Conservation (phyloP, 2,329 filamentous ascomycete genomes). For the Trichoderma sp. region DNA sequence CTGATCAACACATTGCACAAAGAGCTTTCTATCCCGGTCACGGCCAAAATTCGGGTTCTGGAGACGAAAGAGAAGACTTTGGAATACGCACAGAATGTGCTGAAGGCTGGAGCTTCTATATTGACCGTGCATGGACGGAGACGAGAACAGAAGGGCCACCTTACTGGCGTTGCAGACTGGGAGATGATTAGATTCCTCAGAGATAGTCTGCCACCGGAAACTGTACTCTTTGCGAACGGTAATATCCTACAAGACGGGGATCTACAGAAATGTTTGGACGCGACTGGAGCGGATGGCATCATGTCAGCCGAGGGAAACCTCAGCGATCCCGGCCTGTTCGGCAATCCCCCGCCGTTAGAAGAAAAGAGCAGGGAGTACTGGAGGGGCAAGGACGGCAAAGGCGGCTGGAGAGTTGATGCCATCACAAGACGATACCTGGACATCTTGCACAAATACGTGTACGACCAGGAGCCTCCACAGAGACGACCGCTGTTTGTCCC, state of each 20-base stretch:
- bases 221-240: conserved; percentile 95
- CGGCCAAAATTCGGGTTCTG: conserved; percentile 89
- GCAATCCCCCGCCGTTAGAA: conserved; percentile 62
- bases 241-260: conserved; percentile 85
- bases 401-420: conserved; percentile 87
- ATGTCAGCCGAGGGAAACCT: conserved; percentile 98
- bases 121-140: conserved; percentile 88
- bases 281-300: conserved; percentile 85
- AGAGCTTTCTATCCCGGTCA: conserved; percentile 79
- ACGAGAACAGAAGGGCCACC: conserved; percentile 92
- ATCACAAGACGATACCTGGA: conserved; percentile 86
- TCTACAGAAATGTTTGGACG: conserved; percentile 73
- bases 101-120: conserved; percentile 87
- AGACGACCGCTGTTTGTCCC: conserved; percentile 75
- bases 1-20: conserved; percentile 82
- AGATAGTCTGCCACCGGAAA: conserved; percentile 79
- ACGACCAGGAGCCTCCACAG: conserved; percentile 64
- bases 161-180: conserved; percentile 95
- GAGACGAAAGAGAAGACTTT: conserved; percentile 86
- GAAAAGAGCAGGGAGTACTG: conserved; percentile 80
- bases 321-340: conserved; percentile 87
- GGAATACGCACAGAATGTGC: conserved; percentile 83
- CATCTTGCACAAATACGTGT: conserved; percentile 78
- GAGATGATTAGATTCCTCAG: conserved; percentile 77
- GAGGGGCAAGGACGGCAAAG: conserved; percentile 74